phyloP scores from a whole-genome alignment of 192 early-diverging fungal genomes.

The Coemansia sp. region DNA sequence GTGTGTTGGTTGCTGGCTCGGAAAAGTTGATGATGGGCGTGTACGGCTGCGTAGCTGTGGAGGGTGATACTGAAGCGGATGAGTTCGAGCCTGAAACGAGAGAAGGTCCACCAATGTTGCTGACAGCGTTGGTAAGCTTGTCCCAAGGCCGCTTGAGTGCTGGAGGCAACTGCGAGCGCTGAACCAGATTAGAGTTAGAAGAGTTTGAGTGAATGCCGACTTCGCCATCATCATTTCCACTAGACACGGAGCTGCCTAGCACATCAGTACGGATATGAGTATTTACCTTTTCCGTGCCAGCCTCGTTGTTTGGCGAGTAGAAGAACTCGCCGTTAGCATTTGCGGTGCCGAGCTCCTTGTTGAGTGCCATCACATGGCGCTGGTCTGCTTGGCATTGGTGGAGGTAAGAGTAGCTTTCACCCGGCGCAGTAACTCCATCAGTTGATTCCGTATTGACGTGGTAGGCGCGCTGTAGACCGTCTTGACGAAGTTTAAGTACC shows the following conservation, averaged over 20 bases:
- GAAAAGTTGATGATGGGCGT: background rate
- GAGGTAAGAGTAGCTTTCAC: background rate
- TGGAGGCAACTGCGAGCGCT: background rate
- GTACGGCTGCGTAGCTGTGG: background rate
- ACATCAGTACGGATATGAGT: background rate
- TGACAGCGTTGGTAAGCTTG: background rate
- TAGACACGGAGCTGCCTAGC: background rate
- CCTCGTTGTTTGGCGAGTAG: background rate
- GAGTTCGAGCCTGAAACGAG: background rate
- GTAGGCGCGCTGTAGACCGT: conserved; percentile 39
- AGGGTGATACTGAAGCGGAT: background rate
- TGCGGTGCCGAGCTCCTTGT: background rate
- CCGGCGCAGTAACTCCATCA: background rate
- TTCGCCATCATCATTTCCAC: background rate
- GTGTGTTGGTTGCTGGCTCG: background rate
- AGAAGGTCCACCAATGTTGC: background rate
- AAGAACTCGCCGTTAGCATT: background rate
- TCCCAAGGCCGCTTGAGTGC: background rate
- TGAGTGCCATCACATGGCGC: background rate
- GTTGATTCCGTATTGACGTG: background rate
- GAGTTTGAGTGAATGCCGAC: background rate
- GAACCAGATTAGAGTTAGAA: background rate
- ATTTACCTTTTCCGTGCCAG: background rate
- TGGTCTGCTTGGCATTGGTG: background rate
- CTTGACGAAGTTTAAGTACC: conserved; percentile 25